These are phyloP conservation scores for Chalciporus sp. DNA, from an alignment of 1,284 basidiomycete species.

Conservation along the genomic window DNA sequence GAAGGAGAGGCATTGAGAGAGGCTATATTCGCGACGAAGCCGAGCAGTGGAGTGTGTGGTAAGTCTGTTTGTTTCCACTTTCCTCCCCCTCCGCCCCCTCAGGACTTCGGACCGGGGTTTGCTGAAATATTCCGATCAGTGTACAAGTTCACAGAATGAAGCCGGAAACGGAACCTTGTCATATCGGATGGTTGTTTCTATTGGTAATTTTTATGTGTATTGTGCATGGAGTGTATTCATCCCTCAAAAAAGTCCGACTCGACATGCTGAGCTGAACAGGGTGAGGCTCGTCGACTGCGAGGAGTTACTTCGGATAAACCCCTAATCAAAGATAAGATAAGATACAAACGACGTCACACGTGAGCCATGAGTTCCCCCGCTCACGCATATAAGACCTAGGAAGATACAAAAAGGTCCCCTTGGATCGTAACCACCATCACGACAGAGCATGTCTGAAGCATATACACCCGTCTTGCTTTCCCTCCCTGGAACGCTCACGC, in stretches of 20 bases:
- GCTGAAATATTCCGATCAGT: slow-evolving; percentile 13
- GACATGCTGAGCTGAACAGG: too few relatives aligned
- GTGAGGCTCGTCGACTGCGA: neutral
- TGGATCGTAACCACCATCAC: neutral
- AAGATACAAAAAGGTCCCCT: neutral
- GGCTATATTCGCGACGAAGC: slow-evolving; percentile 84
- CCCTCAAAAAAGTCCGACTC: too few relatives aligned
- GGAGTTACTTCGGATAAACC: neutral
- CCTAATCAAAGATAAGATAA: neutral
- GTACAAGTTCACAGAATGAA: slow-evolving; percentile 33
- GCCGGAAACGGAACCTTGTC: neutral
- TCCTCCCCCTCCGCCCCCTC: neutral
- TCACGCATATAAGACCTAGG: neutral
- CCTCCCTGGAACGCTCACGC: slow-evolving; percentile 52
- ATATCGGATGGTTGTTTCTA: neutral
- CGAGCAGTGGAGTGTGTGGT: slow-evolving; percentile 84
- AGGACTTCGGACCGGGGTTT: neutral
- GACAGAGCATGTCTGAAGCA: slow-evolving; percentile 39
- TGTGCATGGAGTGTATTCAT: neutral
- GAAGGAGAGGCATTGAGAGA: slow-evolving; percentile 63
- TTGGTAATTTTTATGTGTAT: neutral
- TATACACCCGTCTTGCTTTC: slow-evolving; percentile 56
- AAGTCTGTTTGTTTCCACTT: slow-evolving; percentile 32
- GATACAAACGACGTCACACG: neutral
- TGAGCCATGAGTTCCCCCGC: neutral